Evolutionary conservation across 352 stramenopile species (phyloP), one percentile per base, ranked within the genome.

Genomic region (Globisporangium barbulae): DNA sequence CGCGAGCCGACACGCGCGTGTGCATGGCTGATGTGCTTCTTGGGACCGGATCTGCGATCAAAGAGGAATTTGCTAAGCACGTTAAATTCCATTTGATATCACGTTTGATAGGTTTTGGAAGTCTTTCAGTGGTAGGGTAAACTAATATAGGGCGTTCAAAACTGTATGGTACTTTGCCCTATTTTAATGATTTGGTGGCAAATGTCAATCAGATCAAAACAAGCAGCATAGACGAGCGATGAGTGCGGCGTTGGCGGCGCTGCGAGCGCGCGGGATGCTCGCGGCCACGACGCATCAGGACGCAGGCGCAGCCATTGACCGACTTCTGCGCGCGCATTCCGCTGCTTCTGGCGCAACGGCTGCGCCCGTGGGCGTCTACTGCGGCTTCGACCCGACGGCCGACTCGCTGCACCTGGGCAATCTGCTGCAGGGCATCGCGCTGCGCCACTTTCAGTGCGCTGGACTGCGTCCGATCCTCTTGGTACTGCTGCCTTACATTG

Each of bases 361-460:
- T 31, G 50, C 35, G 17, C 58, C 72, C 17, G 78, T 83, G 9
- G 67, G 77, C 30, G 81, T 96, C 9, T 96, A 96, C 71, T 94
- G 86, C 66, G 92, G 92, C 66, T 96, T 97, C 60, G 92, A 98
- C 65, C 92, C 92, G 33, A 98, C 92, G n/a, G 91, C 91, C 2
- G 80, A 96, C 63, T 94, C 88, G 68, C 77, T 98, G 59, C 92
- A 98, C 60, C 63, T 98, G 42, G 92, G 92, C 65, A 96, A 98
- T 58, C 58, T 98, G 64, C 73, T 97, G 53, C 85, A 93, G 61
- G 79, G 87, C 66, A 89, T 96, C 41, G 88, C 89, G 21, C 63
- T 98, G 66, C 83, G 85, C 57, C 85, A 93, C 76, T 97, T 98
- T 68, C 89, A 97, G 69, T 59, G 76, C 57, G 85, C 85, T 3